Evolutionary conservation across 2,329 filamentous ascomycete species (phyloP).

Genomic region (Sporothrix dimorphospora): DNA sequence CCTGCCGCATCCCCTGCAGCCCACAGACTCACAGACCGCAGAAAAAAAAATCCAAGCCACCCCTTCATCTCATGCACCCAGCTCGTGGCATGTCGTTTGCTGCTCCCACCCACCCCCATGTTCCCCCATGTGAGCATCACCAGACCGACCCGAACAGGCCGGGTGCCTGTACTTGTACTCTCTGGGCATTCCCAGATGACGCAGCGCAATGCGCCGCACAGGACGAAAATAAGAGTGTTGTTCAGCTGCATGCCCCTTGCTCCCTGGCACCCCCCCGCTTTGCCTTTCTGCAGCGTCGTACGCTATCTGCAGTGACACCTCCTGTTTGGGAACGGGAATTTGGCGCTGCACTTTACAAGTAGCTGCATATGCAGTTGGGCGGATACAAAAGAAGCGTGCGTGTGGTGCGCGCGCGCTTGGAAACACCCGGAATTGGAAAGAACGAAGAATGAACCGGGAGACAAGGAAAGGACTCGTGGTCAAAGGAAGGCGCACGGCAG

Average conservation of each 20-base stretch:
- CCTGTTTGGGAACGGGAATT: constrained; percentile 23
- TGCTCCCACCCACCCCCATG: not conserved
- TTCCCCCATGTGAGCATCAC: constrained; percentile 10
- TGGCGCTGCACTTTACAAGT: constrained; percentile 12
- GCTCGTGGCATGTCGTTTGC: constrained; percentile 17
- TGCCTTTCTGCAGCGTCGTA: constrained; percentile 11
- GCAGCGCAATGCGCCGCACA: constrained; percentile 10
- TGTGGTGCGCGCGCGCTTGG: not conserved
- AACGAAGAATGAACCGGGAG: not conserved
- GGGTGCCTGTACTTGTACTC: not conserved
- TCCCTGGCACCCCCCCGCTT: constrained; percentile 4
- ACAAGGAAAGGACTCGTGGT: not conserved
- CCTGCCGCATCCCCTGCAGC: not conserved
- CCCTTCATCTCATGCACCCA: constrained; percentile 16
- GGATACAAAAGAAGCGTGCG: constrained; percentile 5
- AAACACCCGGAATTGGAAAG: constrained; percentile 6
- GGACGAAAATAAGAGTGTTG: not conserved
- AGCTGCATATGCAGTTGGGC: constrained; percentile 21
- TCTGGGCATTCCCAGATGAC: constrained; percentile 13
- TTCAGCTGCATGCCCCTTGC: not conserved
- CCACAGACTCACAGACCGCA: constrained; percentile 6
- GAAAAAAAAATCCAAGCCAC: not conserved
- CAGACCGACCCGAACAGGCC: constrained; percentile 3
- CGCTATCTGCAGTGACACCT: constrained; percentile 24
- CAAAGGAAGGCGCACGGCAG: not conserved